These are phyloP conservation scores for Ascomycota sp. DNA, from an alignment of 2,329 filamentous ascomycete genomes.

Conservation along the genomic window DNA sequence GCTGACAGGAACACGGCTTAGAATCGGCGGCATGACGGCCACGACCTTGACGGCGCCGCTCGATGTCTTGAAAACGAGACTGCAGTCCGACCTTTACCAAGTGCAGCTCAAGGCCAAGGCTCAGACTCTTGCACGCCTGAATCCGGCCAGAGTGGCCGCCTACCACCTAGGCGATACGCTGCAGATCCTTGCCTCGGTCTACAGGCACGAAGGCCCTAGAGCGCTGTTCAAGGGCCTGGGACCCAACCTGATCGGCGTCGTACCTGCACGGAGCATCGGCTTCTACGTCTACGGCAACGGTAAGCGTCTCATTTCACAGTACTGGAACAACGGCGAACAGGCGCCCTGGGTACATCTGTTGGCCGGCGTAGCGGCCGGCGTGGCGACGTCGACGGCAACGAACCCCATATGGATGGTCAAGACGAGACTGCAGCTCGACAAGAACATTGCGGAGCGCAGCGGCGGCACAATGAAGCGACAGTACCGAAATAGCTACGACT, in stretches of 20 bases:
- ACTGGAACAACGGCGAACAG: constrained; percentile 50
- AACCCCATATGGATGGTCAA: constrained; percentile 97
- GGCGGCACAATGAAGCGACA: constrained; percentile 35
- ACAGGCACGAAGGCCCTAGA: constrained; percentile 61
- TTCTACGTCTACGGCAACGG: constrained; percentile 89
- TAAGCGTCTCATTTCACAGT: constrained; percentile 59
- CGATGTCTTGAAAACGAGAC: constrained; percentile 79
- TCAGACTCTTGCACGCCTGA: constrained; percentile 26
- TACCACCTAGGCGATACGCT: constrained; percentile 73
- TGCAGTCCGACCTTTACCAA: constrained; percentile 92
- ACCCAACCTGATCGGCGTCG: constrained; percentile 74
- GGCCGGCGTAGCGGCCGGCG: constrained; percentile 57
- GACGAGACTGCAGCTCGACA: constrained; percentile 80
- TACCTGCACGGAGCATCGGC: constrained; percentile 78
- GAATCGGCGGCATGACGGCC: constrained; percentile 75
- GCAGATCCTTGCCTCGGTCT: constrained; percentile 65
- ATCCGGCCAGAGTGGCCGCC: constrained; percentile 41
- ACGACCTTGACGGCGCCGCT: constrained; percentile 86
- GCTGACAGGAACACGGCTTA: constrained; percentile 13
- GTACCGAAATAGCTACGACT: constrained; percentile 80
- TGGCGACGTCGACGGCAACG: constrained; percentile 75
- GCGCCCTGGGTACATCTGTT: constrained; percentile 58
- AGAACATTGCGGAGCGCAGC: constrained; percentile 47
- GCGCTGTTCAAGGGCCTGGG: constrained; percentile 87
- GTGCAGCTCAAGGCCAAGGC: constrained; percentile 48